Evolutionary conservation across 2,329 filamentous ascomycete genomes (phyloP).

Genomic region (Neonectria ditissima): DNA sequence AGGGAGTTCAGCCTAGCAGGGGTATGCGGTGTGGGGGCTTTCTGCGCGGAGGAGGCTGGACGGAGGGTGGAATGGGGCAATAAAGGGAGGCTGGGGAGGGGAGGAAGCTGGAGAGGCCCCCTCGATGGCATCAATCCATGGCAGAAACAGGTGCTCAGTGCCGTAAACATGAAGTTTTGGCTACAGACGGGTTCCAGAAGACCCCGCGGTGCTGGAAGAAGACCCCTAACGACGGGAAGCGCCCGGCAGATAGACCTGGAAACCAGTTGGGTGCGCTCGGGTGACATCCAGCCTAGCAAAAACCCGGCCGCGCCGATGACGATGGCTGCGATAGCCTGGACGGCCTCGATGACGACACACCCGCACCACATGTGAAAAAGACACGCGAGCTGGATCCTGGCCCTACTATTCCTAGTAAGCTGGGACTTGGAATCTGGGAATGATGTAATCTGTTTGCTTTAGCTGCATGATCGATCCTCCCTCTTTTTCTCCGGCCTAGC

Average conservation of each 20-base stretch:
- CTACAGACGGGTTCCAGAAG: not conserved
- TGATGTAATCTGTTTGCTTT: not conserved
- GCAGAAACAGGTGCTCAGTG: not conserved
- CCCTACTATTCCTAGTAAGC: no score
- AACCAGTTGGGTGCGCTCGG: not conserved
- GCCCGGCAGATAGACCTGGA: not conserved
- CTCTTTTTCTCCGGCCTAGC: not conserved
- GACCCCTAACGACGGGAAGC: no score
- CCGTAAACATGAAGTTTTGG: not conserved
- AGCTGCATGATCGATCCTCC: not conserved
- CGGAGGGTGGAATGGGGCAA: conserved; percentile 30
- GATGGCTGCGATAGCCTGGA: conserved; percentile 44
- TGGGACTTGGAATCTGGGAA: not conserved
- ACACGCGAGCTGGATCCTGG: conserved; percentile 8
- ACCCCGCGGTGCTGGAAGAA: no score
- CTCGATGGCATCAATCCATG: not conserved
- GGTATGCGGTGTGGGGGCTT: not conserved
- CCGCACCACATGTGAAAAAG: conserved; percentile 23
- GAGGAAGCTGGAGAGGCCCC: not conserved
- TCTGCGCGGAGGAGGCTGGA: conserved; percentile 30
- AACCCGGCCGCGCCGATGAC: conserved; percentile 15
- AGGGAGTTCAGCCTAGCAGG: conserved; percentile 3
- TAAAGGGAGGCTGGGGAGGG: conserved; percentile 26
- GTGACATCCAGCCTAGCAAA: not conserved
- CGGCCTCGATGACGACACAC: conserved; percentile 44